These are phyloP conservation scores for Cyathus striatus DNA, from an alignment of 768 basidiomycete genomes.

Conservation along the genomic window DNA sequence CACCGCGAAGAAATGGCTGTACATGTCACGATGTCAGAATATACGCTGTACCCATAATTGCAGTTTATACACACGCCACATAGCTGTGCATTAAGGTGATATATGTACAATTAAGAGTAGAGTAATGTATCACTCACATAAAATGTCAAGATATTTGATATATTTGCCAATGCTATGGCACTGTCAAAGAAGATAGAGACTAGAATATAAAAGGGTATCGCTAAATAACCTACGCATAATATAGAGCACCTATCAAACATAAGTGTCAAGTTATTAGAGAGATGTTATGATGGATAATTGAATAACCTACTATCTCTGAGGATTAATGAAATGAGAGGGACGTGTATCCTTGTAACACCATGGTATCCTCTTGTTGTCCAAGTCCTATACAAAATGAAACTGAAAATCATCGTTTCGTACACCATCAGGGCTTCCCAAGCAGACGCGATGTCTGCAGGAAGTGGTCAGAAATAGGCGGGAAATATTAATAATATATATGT, in stretches of 20 bases:
- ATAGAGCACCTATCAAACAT: constrained; percentile 38
- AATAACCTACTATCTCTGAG: constrained; percentile 42
- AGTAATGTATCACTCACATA: constrained; percentile 17
- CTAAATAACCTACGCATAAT: constrained; percentile 41
- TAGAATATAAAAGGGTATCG: not conserved
- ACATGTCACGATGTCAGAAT: not conserved
- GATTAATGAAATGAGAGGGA: constrained; percentile 35
- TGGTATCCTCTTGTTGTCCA: constrained; percentile 25
- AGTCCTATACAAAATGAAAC: constrained; percentile 42
- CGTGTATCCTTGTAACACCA: constrained; percentile 13
- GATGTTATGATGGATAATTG: not conserved
- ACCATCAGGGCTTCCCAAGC: constrained; percentile 51
- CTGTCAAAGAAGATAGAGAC: constrained; percentile 17
- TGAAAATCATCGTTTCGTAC: constrained; percentile 43
- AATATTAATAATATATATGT: too few species aligned
- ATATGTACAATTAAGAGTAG: not conserved
- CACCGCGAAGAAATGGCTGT: constrained; percentile 41
- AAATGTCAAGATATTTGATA: constrained; percentile 37
- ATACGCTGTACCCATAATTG: too few species aligned
- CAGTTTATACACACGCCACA: constrained; percentile 18
- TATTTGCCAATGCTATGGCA: constrained; percentile 45
- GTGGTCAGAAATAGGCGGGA: too few species aligned
- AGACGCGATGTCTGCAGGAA: constrained; percentile 24
- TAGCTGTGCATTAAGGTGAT: constrained; percentile 12
- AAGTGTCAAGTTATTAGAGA: not conserved